These are phyloP conservation scores for Chaetothyriales sp. DNA, from an alignment of 2,329 filamentous ascomycete species.

Conservation along the genomic window DNA sequence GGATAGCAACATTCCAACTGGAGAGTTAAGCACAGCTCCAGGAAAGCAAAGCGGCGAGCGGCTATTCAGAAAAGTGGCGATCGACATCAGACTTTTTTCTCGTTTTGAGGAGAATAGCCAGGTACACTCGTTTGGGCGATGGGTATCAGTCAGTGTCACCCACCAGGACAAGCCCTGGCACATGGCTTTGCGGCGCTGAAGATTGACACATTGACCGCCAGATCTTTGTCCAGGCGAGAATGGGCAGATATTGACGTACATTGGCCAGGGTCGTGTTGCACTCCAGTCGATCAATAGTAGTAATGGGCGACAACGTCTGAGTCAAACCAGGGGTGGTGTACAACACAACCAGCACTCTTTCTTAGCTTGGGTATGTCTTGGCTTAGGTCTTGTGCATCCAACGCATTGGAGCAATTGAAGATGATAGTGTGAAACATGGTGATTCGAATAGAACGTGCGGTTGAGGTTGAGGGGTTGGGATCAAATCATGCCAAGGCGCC, in stretches of 20 bases:
- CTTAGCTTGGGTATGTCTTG: not conserved
- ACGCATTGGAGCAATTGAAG: not conserved
- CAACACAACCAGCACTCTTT: not conserved
- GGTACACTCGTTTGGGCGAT: too few relatives aligned
- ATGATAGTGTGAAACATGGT: not conserved
- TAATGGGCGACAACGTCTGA: not conserved
- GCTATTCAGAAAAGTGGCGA: too few relatives aligned
- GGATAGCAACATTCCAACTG: too few relatives aligned
- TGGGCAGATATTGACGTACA: not conserved
- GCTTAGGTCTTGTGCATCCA: not conserved
- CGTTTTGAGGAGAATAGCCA: too few relatives aligned
- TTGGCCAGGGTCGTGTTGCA: not conserved
- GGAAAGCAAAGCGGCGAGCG: too few relatives aligned
- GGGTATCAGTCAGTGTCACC: not conserved
- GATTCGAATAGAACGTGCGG: not conserved
- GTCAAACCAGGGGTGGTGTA: not conserved
- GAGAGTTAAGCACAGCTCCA: too few relatives aligned
- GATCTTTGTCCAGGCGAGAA: not conserved
- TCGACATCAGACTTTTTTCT: too few relatives aligned
- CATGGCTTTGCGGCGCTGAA: not conserved
- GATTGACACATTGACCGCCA: not conserved
- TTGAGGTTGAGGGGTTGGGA: not conserved
- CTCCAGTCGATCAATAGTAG: not conserved
- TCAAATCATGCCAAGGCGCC: not conserved
- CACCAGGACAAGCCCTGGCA: not conserved